Percentiles rank a stretch among this genome's conserved stretches.
These are phyloP conservation scores for Chaetomium tenue DNA, from an alignment of 495 filamentous ascomycete species.

Conservation along the genomic window DNA sequence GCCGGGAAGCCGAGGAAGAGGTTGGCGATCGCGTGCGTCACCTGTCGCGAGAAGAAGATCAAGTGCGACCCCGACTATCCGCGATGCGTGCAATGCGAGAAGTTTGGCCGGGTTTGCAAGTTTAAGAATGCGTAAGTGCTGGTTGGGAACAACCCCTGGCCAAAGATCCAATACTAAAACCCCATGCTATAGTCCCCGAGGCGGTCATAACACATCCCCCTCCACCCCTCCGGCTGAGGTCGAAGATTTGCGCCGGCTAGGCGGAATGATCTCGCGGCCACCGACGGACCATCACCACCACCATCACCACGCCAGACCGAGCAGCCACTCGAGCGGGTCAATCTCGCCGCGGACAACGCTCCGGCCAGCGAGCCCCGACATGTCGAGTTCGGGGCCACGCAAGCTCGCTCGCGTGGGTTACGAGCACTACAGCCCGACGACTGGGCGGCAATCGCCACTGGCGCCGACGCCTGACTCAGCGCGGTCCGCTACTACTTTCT, in stretches of 20 bases:
- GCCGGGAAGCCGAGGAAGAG: slow-evolving; percentile 88
- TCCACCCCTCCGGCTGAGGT: slow-evolving; percentile 50
- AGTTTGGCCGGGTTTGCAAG: slow-evolving; percentile 78
- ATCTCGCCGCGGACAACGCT: slow-evolving; percentile 45
- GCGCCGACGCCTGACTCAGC: slow-evolving; percentile 38
- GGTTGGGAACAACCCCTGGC: not conserved
- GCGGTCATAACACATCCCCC: slow-evolving; percentile 41
- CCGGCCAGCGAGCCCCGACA: slow-evolving; percentile 33
- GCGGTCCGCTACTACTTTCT: slow-evolving; percentile 23
- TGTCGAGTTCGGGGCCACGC: slow-evolving; percentile 34
- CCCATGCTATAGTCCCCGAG: slow-evolving; percentile 43
- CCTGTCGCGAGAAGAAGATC: slow-evolving; percentile 94
- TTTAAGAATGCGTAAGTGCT: slow-evolving; percentile 83
- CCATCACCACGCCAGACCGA: slow-evolving; percentile 36
- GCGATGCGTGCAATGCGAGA: slow-evolving; percentile 86
- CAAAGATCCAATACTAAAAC: not conserved
- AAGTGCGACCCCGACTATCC: slow-evolving; percentile 87
- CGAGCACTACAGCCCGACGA: slow-evolving; percentile 41
- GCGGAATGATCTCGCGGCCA: slow-evolving; percentile 15
- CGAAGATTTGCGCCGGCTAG: slow-evolving; percentile 44
- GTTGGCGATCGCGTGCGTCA: slow-evolving; percentile 83
- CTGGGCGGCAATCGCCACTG: slow-evolving; percentile 35
- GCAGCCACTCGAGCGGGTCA: slow-evolving; percentile 44
- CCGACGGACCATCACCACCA: slow-evolving; percentile 1
- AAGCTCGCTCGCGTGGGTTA: slow-evolving; percentile 46